Conservation (phyloP, 2,329 filamentous ascomycete species). For the Colletotrichum magnum region DNA sequence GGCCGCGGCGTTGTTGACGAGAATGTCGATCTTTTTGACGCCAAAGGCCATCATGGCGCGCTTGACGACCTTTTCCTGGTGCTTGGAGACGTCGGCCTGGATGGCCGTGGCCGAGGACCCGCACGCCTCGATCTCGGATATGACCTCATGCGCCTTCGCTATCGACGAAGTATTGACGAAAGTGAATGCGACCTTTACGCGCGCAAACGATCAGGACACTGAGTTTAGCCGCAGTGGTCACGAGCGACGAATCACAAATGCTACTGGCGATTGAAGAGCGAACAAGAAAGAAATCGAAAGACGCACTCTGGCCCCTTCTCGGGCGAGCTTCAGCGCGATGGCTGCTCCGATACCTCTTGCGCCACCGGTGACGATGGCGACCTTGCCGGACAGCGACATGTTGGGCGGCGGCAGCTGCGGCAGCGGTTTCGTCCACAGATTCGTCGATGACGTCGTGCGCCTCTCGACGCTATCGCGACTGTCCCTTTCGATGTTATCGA, state of each 20-base stretch:
- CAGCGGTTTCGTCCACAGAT: conserved; percentile 41
- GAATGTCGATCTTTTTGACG: conserved; percentile 42
- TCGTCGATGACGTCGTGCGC: conserved; percentile 37
- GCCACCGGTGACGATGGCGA: conserved; percentile 47
- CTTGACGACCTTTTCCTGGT: conserved; percentile 42
- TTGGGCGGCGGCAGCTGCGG: conserved; percentile 41
- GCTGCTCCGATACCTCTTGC: conserved; percentile 72
- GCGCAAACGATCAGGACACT: conserved; percentile 12
- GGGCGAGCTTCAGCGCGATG: conserved; percentile 70
- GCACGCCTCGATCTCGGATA: conserved; percentile 43
- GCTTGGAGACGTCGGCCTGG: conserved; percentile 42
- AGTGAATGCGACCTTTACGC: conserved; percentile 41
- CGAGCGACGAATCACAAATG: neutral
- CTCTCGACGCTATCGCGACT: conserved; percentile 18
- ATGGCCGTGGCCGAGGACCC: conserved; percentile 43
- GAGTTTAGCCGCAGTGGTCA: conserved; percentile 28
- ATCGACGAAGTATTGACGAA: conserved; percentile 41
- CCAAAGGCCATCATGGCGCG: conserved; percentile 42
- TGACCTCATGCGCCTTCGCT: conserved; percentile 42
- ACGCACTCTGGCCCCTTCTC: conserved; percentile 67
- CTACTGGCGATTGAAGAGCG: neutral
- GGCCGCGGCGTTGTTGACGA: conserved; percentile 42
- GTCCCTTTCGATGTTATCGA: conserved; percentile 30
- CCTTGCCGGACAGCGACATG: conserved; percentile 41
- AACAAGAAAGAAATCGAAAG: neutral